Conservation (phyloP, 345 rosid species). For the Reutealis trisperma region DNA sequence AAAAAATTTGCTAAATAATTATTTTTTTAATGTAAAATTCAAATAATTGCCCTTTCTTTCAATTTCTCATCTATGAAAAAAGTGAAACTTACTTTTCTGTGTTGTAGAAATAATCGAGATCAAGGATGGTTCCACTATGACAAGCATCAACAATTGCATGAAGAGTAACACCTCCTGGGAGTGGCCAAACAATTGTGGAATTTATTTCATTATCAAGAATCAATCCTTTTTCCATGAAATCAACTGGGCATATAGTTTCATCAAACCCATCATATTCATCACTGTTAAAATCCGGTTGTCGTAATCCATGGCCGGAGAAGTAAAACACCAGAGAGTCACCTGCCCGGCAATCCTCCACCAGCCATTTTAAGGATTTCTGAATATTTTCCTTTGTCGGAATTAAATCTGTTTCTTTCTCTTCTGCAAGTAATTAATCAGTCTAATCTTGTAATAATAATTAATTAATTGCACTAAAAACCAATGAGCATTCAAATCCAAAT, state of each 20-base stretch:
- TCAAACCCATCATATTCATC: constrained; percentile 65
- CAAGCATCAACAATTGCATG: constrained; percentile 70
- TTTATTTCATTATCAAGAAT: constrained; percentile 54
- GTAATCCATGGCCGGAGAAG: constrained; percentile 63
- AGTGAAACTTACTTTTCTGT: constrained; percentile 26
- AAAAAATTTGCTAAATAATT: too few species aligned
- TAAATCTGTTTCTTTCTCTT: constrained; percentile 31
- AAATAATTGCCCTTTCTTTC: too few species aligned
- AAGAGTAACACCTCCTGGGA: constrained; percentile 47
- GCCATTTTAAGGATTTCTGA: constrained; percentile 45
- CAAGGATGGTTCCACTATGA: constrained; percentile 70
- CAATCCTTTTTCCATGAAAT: constrained; percentile 48
- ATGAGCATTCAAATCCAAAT: too few species aligned
- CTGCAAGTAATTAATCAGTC: constrained; percentile 21
- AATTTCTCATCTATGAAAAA: too few species aligned
- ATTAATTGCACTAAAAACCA: too few species aligned
- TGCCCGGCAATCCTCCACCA: constrained; percentile 37
- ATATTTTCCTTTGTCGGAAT: constrained; percentile 57
- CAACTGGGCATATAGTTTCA: constrained; percentile 58
- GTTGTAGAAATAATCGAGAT: constrained; percentile 44
- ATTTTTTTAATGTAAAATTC: too few species aligned
- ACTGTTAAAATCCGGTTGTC: constrained; percentile 37
- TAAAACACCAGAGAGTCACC: constrained; percentile 59
- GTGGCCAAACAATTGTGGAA: constrained; percentile 46
- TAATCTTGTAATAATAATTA: too few species aligned